Conservation (phyloP, 2,329 filamentous ascomycete species). For the Fusarium nanum region DNA sequence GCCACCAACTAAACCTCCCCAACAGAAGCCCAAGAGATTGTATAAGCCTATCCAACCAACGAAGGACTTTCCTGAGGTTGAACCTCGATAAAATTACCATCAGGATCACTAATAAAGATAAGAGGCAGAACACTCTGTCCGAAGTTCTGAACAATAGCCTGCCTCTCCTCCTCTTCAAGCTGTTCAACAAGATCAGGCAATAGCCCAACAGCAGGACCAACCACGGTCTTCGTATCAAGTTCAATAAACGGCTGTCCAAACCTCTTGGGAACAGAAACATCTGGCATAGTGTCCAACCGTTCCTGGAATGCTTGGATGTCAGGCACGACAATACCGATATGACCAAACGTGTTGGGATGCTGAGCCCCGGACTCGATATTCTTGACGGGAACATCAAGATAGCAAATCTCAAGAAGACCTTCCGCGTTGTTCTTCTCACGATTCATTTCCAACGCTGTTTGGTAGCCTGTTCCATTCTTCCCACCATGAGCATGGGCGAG, state of each 20-base stretch:
- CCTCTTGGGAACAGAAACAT: constrained; percentile 1
- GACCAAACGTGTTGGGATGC: constrained; percentile 1
- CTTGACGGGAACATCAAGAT: background rate
- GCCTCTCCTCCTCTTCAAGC: background rate
- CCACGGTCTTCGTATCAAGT: background rate
- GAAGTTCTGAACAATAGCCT: background rate
- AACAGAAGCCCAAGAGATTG: background rate
- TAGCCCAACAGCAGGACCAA: constrained; percentile 3
- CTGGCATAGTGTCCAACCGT: background rate
- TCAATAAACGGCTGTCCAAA: background rate
- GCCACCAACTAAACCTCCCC: too few species aligned
- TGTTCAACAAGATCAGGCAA: background rate
- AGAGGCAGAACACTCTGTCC: background rate
- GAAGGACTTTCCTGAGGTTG: constrained; percentile 1
- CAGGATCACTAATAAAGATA: constrained; percentile 6
- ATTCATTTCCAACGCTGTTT: constrained; percentile 5
- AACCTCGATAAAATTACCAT: constrained; percentile 20
- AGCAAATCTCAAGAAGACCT: constrained; percentile 1
- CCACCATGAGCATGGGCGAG: constrained; percentile 3
- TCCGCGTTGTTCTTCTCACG: constrained; percentile 14
- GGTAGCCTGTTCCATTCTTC: constrained; percentile 2
- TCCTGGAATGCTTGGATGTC: background rate
- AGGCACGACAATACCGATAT: constrained; percentile 9
- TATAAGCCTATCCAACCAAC: background rate
- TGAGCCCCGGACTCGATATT: background rate